Conservation (phyloP, 352 stramenopile genomes). For the Blastocystis sp. region DNA sequence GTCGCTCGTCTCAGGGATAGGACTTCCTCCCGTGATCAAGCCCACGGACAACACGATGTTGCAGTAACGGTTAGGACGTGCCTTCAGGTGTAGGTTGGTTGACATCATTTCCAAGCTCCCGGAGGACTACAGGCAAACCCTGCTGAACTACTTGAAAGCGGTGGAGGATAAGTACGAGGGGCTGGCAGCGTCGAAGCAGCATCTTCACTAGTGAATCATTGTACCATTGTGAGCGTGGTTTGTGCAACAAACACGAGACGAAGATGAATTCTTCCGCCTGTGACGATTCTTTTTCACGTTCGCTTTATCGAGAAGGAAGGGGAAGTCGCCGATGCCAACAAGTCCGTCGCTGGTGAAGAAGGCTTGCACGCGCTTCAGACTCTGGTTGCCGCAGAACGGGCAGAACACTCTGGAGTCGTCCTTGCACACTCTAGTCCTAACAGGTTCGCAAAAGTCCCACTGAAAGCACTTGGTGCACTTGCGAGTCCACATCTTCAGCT, state of each 20-base stretch:
- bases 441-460: background rate
- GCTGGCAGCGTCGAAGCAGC: background rate
- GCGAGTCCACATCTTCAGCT: slow-evolving; percentile 47
- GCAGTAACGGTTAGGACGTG: background rate
- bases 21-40: background rate
- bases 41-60: slow-evolving; percentile 12
- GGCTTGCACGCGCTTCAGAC: slow-evolving; percentile 61
- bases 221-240: background rate
- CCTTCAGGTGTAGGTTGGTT: background rate
- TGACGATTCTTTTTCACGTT: background rate
- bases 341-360: slow-evolving; percentile 36
- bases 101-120: slow-evolving; percentile 34
- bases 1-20: background rate
- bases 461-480: slow-evolving; percentile 40
- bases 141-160: slow-evolving; percentile 37
- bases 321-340: slow-evolving; percentile 54
- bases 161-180: slow-evolving; percentile 57
- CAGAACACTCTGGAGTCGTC: slow-evolving; percentile 8
- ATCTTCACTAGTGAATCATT: background rate
- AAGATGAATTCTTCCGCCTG: background rate
- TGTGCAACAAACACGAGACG: slow-evolving; percentile 17
- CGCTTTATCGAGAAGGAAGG: background rate
- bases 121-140: background rate
- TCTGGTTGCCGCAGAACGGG: slow-evolving; percentile 53
- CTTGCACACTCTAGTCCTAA: slow-evolving; percentile 41